Conservation (phyloP, 176 grass and related monocot species). For the Eragrostis nindensis region DNA sequence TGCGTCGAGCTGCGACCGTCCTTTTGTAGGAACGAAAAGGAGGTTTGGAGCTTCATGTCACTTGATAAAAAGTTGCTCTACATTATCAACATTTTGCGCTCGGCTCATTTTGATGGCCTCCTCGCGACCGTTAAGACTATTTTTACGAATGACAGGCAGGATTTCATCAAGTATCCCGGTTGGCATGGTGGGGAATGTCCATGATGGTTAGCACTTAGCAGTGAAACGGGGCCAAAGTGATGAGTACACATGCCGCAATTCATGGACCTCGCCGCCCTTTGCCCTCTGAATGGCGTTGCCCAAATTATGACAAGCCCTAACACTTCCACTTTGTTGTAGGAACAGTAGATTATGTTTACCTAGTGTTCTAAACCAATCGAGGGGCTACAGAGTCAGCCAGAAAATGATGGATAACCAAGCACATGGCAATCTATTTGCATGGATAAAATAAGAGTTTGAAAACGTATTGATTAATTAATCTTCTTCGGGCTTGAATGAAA, state of each 20-base stretch:
- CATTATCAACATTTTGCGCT: no score
- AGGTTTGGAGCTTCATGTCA: neutral
- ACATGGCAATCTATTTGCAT: neutral
- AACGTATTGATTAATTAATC: neutral
- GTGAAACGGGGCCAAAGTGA: conserved; percentile 20
- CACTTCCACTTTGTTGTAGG: conserved; percentile 5
- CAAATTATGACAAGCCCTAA: conserved; percentile 18
- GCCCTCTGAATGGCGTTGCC: neutral
- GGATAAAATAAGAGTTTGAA: neutral
- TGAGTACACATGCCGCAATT: conserved; percentile 43
- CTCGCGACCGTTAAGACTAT: neutral
- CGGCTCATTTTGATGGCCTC: no score
- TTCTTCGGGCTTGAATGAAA: neutral
- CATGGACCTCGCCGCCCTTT: conserved; percentile 7
- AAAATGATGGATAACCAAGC: conserved; percentile 8
- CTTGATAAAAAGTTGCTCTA: no score
- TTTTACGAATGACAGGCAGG: neutral
- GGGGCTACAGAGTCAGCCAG: neutral
- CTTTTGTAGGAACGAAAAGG: conserved; percentile 30
- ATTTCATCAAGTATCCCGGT: conserved; percentile 21
- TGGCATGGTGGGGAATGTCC: conserved; percentile 27
- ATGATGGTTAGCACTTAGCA: conserved; percentile 43
- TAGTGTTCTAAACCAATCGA: neutral
- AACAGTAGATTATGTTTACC: neutral
- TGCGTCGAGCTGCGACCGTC: neutral